phyloP scores from a whole-genome alignment of 169 alveolate species.

The Eimeria nieschulzi region DNA sequence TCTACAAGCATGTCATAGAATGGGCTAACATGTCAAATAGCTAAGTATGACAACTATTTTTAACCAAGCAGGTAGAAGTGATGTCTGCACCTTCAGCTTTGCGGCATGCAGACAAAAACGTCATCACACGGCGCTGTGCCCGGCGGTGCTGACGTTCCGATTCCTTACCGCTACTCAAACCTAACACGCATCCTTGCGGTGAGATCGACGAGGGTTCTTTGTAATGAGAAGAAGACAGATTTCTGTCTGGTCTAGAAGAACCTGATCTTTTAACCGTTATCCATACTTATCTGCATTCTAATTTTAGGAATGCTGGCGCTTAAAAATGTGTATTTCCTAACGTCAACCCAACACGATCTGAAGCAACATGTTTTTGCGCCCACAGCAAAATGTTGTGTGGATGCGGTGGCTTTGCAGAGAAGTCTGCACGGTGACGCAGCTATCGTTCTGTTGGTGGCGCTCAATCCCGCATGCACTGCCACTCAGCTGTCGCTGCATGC shows the following conservation, averaged over 20 bases:
- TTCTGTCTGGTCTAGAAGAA: too few relatives aligned
- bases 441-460: constrained; percentile 56
- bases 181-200: constrained; percentile 68
- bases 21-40: too few relatives aligned
- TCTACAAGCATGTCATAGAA: too few relatives aligned
- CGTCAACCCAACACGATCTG: not conserved
- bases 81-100: not conserved
- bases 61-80: not conserved
- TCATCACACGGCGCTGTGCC: not conserved
- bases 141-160: constrained; percentile 50
- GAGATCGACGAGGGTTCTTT: too few relatives aligned
- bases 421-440: constrained; percentile 60
- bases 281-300: too few relatives aligned
- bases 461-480: constrained; percentile 60
- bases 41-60: not conserved
- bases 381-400: not conserved
- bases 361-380: not conserved
- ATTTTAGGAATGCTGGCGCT: too few relatives aligned
- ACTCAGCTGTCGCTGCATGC: constrained; percentile 70
- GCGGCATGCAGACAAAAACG: not conserved
- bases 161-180: constrained; percentile 65
- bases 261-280: too few relatives aligned
- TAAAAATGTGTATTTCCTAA: too few relatives aligned
- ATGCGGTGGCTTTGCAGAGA: constrained; percentile 14
- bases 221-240: too few relatives aligned